These are phyloP conservation scores for Amanita fuliginea DNA, from an alignment of 768 basidiomycete genomes.

Conservation along the genomic window DNA sequence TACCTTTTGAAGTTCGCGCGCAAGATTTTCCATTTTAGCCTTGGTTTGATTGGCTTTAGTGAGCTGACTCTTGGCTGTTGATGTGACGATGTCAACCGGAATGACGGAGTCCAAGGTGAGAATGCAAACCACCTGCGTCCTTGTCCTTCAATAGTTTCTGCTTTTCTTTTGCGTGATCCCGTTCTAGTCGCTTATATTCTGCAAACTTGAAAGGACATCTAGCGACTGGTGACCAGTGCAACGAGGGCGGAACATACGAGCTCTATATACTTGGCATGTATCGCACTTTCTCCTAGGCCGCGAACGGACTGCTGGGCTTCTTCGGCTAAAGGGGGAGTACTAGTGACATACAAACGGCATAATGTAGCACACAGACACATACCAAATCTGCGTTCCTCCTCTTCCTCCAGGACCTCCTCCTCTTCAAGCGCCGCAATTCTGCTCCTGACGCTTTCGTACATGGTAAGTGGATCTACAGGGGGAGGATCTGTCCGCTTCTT, in stretches of 20 bases:
- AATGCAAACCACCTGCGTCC: constrained; percentile 56
- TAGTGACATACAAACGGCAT: constrained; percentile 9
- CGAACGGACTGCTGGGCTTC: constrained; percentile 82
- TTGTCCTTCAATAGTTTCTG: constrained; percentile 88
- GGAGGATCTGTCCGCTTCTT: constrained; percentile 62
- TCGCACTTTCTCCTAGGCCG: constrained; percentile 71
- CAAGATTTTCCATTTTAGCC: constrained; percentile 83
- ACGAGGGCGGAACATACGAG: constrained; percentile 37
- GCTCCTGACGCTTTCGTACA: constrained; percentile 85
- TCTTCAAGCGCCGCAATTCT: constrained; percentile 86
- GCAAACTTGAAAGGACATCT: constrained; percentile 51
- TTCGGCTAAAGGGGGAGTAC: constrained; percentile 47
- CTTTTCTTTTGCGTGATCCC: constrained; percentile 86
- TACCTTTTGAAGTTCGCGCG: constrained; percentile 85
- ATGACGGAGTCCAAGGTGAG: constrained; percentile 1
- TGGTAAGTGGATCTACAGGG: constrained; percentile 63
- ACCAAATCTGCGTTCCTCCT: constrained; percentile 77
- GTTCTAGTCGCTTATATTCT: constrained; percentile 76
- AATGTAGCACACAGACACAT: constrained; percentile 24
- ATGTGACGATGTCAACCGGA: constrained; percentile 3
- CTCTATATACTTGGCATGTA: constrained; percentile 83
- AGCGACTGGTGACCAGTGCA: constrained; percentile 9
- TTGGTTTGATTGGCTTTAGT: constrained; percentile 86
- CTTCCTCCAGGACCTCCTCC: constrained; percentile 78
- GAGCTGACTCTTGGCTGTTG: constrained; percentile 67